These are phyloP conservation scores for Plectranthus barbatus DNA, from an alignment of 257 asterid genomes.

Conservation along the genomic window DNA sequence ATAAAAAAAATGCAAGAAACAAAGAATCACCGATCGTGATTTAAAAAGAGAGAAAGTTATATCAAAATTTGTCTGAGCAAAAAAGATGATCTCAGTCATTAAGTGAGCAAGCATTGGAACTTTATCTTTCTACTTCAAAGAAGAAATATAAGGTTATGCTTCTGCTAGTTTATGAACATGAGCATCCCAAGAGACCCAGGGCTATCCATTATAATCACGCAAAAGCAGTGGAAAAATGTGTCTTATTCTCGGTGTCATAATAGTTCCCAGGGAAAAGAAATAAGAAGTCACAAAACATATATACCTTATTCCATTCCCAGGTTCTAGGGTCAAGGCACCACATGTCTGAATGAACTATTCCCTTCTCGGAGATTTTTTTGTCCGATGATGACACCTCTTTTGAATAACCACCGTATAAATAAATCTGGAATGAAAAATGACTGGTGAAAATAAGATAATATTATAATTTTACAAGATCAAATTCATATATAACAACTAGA, in stretches of 20 bases:
- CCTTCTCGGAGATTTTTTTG: constrained; percentile 79
- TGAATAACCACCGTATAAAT: constrained; percentile 90
- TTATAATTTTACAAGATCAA: background rate
- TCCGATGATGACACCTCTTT: constrained; percentile 81
- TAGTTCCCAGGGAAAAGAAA: background rate
- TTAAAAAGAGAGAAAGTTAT: background rate
- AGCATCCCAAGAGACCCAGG: background rate
- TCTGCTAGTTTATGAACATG: background rate
- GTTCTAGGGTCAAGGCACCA: constrained; percentile 94
- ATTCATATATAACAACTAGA: background rate
- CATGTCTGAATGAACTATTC: constrained; percentile 88
- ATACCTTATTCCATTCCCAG: constrained; percentile 99
- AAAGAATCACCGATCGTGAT: constrained; percentile 5
- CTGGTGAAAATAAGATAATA: background rate
- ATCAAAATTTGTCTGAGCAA: background rate
- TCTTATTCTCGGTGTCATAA: background rate
- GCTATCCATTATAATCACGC: constrained; percentile 10
- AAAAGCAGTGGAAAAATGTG: too few relatives aligned
- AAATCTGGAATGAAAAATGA: constrained; percentile 46
- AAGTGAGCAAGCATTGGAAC: background rate
- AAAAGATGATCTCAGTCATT: background rate
- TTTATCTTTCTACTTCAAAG: constrained; percentile 1
- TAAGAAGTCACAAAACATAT: constrained; percentile 6
- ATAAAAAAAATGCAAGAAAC: constrained; percentile 9
- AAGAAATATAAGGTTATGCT: background rate